A percentile compares a stretch with the other conserved stretches of the same genome.
Evolutionary conservation across 257 asterid species (phyloP).

Genomic region (Solanum chaucha): DNA sequence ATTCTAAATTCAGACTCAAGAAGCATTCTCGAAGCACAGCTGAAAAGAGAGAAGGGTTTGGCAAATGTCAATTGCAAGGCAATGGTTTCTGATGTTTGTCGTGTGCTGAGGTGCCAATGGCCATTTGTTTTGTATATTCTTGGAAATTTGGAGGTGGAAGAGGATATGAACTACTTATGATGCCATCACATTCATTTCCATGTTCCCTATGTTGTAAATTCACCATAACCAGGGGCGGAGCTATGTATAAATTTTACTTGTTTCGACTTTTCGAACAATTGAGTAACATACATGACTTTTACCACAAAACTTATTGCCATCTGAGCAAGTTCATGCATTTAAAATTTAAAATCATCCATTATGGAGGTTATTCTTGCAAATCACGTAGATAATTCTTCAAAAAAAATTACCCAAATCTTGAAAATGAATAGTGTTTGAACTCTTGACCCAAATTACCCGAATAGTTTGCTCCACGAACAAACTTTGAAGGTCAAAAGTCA

Average conservation of each 20-base stretch:
- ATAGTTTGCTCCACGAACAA: not conserved
- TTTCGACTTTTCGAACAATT: not conserved
- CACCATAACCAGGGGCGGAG: not conserved
- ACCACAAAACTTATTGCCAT: rapidly evolving
- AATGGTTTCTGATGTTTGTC: not conserved
- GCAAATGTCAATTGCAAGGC: not conserved
- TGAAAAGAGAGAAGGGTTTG: not conserved
- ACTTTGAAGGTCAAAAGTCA: not conserved
- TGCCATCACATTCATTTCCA: not conserved
- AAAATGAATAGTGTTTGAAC: not conserved
- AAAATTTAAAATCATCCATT: rapidly evolving
- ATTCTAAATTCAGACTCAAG: not conserved
- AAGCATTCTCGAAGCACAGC: not conserved
- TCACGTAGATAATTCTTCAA: not conserved
- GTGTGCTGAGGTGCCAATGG: not conserved
- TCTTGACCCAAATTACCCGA: not conserved
- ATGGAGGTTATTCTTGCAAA: not conserved
- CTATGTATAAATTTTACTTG: not conserved
- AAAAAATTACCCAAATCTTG: not conserved
- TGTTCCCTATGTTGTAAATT: not conserved
- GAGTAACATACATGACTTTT: rapidly evolving
- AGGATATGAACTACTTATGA: not conserved
- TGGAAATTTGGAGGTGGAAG: not conserved
- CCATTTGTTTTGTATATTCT: not conserved
- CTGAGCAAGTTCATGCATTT: not conserved